phyloP scores from a whole-genome alignment of 2,329 filamentous ascomycete species.

The Lachnellula arida region DNA sequence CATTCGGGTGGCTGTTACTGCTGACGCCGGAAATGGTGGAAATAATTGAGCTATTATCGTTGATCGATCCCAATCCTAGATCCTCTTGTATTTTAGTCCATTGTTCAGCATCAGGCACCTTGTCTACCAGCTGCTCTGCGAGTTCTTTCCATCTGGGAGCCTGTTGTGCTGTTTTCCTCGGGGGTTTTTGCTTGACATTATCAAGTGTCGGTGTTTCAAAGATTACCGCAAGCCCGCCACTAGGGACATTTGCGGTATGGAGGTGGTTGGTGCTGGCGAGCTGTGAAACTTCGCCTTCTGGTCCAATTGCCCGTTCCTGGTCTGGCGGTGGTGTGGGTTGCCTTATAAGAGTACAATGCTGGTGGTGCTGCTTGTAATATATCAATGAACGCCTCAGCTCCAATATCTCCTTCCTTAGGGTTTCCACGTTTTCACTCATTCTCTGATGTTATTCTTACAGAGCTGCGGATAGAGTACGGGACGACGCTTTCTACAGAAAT shows the following conservation, averaged over 20 bases:
- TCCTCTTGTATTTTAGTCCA: neutral
- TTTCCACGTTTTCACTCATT: neutral
- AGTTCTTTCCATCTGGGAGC: neutral
- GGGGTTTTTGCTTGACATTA: neutral
- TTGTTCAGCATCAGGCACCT: neutral
- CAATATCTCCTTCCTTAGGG: neutral
- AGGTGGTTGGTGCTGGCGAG: neutral
- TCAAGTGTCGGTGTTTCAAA: neutral
- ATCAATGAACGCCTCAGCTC: no score
- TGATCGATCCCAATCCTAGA: neutral
- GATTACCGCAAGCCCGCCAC: neutral
- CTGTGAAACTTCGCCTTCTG: neutral
- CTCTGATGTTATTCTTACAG: neutral
- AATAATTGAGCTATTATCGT: neutral
- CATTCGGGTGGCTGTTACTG: neutral
- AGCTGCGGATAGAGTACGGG: neutral
- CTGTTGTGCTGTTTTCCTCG: neutral
- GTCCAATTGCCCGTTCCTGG: neutral
- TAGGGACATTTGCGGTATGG: neutral
- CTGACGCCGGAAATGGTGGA: neutral
- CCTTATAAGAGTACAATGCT: neutral
- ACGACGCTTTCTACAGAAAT: neutral
- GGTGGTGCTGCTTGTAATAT: neutral
- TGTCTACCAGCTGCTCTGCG: neutral
- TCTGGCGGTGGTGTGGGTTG: neutral